Percentiles rank a stretch among this genome's conserved stretches.
phyloP scores from a whole-genome alignment of 2,329 filamentous ascomycete species.

The Aspergillus glaucus region DNA sequence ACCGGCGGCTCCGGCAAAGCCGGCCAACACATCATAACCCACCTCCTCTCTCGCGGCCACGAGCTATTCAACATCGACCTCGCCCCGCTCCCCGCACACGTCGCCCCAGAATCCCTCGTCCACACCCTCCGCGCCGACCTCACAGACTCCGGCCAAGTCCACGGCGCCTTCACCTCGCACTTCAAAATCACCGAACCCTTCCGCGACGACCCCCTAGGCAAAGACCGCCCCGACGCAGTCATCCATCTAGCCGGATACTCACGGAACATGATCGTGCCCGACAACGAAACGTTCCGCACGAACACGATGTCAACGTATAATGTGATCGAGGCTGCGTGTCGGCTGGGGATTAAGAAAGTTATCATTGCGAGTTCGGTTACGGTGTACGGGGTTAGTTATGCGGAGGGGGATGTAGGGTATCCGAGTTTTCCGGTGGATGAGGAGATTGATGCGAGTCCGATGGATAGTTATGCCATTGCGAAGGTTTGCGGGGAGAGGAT shows the following conservation, averaged over 20 bases:
- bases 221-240: constrained; percentile 48
- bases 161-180: constrained; percentile 51
- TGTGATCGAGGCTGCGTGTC: constrained; percentile 57
- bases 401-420: constrained; percentile 53
- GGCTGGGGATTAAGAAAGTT: constrained; percentile 57
- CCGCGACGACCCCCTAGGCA: constrained; percentile 31
- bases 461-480: constrained; percentile 56
- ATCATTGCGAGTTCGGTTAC: constrained; percentile 56
- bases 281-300: constrained; percentile 52
- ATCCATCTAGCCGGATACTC: constrained; percentile 58
- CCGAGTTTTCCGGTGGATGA: constrained; percentile 55
- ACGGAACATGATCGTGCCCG: constrained; percentile 55
- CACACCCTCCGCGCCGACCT: constrained; percentile 53
- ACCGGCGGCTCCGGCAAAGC: constrained; percentile 53
- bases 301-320: constrained; percentile 57
- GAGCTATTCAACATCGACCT: constrained; percentile 53
- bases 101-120: constrained; percentile 32
- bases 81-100: constrained; percentile 28
- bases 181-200: constrained; percentile 45
- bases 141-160: constrained; percentile 51
- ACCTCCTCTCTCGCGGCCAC: constrained; percentile 47
- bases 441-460: constrained; percentile 53
- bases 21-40: constrained; percentile 49
- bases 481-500: constrained; percentile 56
- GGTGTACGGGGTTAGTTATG: constrained; percentile 57